Conservation (phyloP, 2,329 filamentous ascomycete species). For the Teratosphaeria zuluensis region DNA sequence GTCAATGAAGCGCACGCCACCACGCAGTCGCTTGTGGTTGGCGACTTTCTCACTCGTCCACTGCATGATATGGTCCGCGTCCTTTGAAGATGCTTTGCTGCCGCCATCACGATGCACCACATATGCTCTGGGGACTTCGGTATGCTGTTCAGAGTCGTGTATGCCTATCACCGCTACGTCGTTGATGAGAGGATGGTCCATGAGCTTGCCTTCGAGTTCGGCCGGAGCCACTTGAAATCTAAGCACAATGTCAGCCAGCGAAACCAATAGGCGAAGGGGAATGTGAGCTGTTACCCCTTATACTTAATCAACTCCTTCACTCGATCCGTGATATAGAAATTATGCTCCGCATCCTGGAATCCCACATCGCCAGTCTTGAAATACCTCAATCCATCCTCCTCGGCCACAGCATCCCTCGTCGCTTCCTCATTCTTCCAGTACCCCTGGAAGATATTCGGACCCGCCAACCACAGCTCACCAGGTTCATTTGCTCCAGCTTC, state of each 20-base stretch:
- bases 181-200: conserved; percentile 33
- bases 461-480: conserved; percentile 57
- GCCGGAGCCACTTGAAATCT: conserved; percentile 37
- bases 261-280: too few relatives aligned
- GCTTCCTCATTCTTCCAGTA: conserved; percentile 67
- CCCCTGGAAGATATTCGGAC: conserved; percentile 69
- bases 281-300: conserved; percentile 6
- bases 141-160: conserved; percentile 35
- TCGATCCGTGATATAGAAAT: conserved; percentile 85
- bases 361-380: conserved; percentile 89
- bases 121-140: conserved; percentile 38
- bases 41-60: conserved; percentile 38
- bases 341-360: conserved; percentile 63
- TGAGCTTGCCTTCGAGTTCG: conserved; percentile 38
- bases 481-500: conserved; percentile 54
- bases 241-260: neutral
- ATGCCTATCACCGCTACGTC: conserved; percentile 40
- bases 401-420: conserved; percentile 49
- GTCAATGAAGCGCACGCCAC: conserved; percentile 36
- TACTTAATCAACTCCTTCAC: conserved; percentile 63
- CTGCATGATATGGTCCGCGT: conserved; percentile 32
- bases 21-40: conserved; percentile 37
- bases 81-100: conserved; percentile 14
- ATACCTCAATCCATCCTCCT: conserved; percentile 42
- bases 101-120: conserved; percentile 31